A percentile compares a stretch with the other conserved stretches of the same genome.
phyloP scores from a whole-genome alignment of 208 protist genomes.

The Leishmania mexicana region DNA sequence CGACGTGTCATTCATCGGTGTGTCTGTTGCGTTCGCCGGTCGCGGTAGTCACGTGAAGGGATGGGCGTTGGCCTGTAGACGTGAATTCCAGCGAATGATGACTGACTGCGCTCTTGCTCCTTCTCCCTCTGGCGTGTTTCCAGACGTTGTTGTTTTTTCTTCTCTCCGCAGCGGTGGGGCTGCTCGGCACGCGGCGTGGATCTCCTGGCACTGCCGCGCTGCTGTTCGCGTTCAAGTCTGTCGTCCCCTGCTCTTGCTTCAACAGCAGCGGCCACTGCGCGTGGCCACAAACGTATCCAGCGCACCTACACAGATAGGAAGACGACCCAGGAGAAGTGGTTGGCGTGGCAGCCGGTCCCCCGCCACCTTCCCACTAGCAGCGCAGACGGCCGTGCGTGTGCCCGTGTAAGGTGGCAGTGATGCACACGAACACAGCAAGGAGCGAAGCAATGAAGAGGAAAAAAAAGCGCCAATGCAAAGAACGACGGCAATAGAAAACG shows the following conservation, averaged over 20 bases:
- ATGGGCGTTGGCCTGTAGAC: neutral
- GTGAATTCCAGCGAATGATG: neutral
- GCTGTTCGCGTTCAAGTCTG: neutral
- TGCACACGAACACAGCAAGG: neutral
- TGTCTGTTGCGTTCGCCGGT: neutral
- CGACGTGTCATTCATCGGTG: slow-evolving; percentile 36
- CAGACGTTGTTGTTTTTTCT: neutral
- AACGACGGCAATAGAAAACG: neutral
- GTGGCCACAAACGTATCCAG: neutral
- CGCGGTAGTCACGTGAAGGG: neutral
- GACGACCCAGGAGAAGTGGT: slow-evolving; percentile 9
- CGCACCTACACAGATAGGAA: slow-evolving; percentile 5
- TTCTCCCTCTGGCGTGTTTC: neutral
- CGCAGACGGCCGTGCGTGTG: neutral
- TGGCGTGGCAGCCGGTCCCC: neutral
- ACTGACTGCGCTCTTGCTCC: neutral
- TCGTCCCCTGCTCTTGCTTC: neutral
- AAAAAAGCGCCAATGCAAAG: neutral
- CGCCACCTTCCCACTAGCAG: neutral
- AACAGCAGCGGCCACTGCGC: neutral
- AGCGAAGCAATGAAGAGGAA: neutral
- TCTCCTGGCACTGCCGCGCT: neutral
- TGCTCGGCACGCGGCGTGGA: neutral
- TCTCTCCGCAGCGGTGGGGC: neutral
- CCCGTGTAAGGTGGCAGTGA: neutral